A percentile compares a stretch with the other conserved stretches of the same genome.
Evolutionary conservation across 495 filamentous ascomycete species (phyloP).

Genomic region (Clohesyomyces aquaticus): DNA sequence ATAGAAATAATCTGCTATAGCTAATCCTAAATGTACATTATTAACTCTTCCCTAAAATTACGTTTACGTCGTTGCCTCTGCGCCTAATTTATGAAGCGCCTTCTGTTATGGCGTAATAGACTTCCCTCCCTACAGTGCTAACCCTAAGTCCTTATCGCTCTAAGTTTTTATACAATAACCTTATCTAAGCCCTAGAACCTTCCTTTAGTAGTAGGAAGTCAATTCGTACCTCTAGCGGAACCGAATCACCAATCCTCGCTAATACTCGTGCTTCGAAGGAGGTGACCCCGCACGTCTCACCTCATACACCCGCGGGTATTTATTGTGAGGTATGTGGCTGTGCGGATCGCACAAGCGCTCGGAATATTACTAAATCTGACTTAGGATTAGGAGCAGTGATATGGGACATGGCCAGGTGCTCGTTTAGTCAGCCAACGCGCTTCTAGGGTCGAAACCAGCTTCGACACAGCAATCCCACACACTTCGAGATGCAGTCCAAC

Average conservation of each 20-base stretch:
- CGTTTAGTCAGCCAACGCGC: background rate
- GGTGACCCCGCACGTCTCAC: conserved; percentile 14
- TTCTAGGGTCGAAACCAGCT: background rate
- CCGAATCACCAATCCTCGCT: conserved; percentile 24
- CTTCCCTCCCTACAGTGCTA: conserved; percentile 8
- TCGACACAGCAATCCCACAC: too few relatives aligned
- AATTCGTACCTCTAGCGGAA: conserved; percentile 23
- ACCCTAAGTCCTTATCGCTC: conserved; percentile 9
- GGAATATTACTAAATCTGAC: conserved; percentile 16
- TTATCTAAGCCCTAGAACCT: conserved; percentile 13
- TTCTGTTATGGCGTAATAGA: conserved; percentile 9
- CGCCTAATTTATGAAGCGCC: background rate
- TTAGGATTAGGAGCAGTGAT: conserved; percentile 20
- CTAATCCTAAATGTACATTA: conserved; percentile 5
- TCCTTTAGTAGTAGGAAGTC: conserved; percentile 4
- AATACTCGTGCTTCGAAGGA: too few relatives aligned
- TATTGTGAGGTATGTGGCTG: too few relatives aligned
- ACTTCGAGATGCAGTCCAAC: too few relatives aligned
- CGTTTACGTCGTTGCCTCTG: background rate
- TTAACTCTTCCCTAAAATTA: background rate
- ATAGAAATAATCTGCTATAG: too few relatives aligned
- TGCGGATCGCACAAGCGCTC: conserved; percentile 13
- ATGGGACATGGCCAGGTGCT: background rate
- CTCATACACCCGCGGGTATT: too few relatives aligned
- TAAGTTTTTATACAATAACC: conserved; percentile 12